Base-by-base conservation (phyloP, 345 rosid species). In the Nasturtium officinale region DNA sequence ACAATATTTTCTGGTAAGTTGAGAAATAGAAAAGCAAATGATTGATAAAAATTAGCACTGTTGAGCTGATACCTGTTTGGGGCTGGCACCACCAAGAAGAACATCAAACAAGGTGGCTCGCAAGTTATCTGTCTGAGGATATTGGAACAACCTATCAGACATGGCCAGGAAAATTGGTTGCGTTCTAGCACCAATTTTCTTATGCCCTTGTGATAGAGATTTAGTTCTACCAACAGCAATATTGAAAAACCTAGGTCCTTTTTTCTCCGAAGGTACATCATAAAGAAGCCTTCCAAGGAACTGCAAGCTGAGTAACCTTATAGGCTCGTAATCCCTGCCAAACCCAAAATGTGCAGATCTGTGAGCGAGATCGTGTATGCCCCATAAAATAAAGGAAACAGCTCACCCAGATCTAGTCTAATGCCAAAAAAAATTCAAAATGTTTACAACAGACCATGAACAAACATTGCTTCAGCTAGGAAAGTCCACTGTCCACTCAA, bases 31-130 rank as follows among this genome's bases (percentile, higher is more conserved):
- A 46, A 60, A 57, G 48, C 47, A 63, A 35, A 61, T 28, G 10
- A 35, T 8, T 69, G n/a, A 54, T 42, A 28, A 61, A 60, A 61
- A 35, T 2, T 16, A 51, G 45, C 43, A 65, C 28, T 33, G 48
- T 69, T 79, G 63, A 69, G 48, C 65, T 38, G 62, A 35, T 70
- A 92, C 98, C 98, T 93, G 95, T 83, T 87, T 90, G 62, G 97
- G 98, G 79, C 98, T 93, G 65, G 98, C 98, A 78, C 98, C 97
- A 48, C 98, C 98, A 73, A 93, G 94, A 82, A 93, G 98, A 74
- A 89, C 91, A 70, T 93, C 98, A 56, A 90, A 94, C 85, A 94
- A 85, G 80, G 94, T 77, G 43, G 95, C 95, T 76, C 96, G 88
- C 76, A 93, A 85, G 83, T 81, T 83, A 70, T 93, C 96, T 47